These are phyloP conservation scores for Inga oerstediana DNA, from an alignment of 306 rosid genomes.

Conservation along the genomic window DNA sequence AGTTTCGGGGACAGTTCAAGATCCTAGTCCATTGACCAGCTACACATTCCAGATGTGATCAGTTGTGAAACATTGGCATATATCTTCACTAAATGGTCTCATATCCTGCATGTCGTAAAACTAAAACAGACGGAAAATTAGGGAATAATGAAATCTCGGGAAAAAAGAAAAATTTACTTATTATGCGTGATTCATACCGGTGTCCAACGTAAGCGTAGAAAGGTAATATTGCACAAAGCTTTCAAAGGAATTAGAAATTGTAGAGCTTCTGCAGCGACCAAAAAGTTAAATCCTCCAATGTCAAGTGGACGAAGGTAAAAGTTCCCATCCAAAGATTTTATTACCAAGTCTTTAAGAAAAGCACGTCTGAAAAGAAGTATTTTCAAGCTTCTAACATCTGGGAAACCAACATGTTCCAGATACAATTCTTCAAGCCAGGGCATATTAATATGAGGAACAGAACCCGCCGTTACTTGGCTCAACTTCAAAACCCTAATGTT, in stretches of 20 bases:
- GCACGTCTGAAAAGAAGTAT: not conserved
- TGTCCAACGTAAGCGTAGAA: not conserved
- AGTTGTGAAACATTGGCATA: constrained; percentile 12
- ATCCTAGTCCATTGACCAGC: not conserved
- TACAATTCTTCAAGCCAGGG: not conserved
- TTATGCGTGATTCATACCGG: not conserved
- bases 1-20: not conserved
- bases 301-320: not conserved
- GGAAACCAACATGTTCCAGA: not conserved
- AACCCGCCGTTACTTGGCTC: not conserved
- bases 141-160: too few species aligned
- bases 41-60: not conserved
- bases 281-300: not conserved
- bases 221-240: not conserved
- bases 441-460: not conserved
- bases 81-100: not conserved
- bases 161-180: not conserved
- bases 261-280: not conserved
- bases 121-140: too few species aligned
- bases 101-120: too few species aligned
- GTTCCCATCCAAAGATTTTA: not conserved
- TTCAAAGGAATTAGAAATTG: not conserved
- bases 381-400: not conserved
- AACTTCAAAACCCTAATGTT: not conserved
- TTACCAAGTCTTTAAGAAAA: not conserved